phyloP scores from a whole-genome alignment of 2,329 filamentous ascomycete genomes.

The Colletotrichum sp. region DNA sequence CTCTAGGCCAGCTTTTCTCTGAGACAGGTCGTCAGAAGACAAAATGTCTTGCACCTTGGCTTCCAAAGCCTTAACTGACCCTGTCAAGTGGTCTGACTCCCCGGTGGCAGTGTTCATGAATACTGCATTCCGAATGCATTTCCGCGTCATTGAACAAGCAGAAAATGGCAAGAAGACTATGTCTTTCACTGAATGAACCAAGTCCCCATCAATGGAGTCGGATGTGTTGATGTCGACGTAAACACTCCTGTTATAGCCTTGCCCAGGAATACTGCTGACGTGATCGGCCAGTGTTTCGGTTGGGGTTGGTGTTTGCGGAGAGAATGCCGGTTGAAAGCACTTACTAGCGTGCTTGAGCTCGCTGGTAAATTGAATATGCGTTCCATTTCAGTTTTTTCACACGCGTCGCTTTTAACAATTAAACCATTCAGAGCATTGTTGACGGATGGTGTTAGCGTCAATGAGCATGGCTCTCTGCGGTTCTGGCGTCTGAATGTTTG shows the following conservation, averaged over 20 bases:
- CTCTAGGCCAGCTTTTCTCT: background rate
- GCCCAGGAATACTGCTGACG: background rate
- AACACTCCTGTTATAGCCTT: background rate
- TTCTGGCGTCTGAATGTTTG: background rate
- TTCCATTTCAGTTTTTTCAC: background rate
- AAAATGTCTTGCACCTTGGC: background rate
- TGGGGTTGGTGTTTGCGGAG: background rate
- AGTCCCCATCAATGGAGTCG: background rate
- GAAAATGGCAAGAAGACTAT: background rate
- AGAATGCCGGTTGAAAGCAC: background rate
- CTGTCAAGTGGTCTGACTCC: background rate
- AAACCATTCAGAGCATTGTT: background rate
- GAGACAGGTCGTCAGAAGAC: background rate
- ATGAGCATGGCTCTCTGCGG: background rate
- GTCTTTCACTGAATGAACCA: background rate
- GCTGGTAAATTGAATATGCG: background rate
- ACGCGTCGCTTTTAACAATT: background rate
- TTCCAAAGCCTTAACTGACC: background rate
- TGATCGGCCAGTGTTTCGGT: background rate
- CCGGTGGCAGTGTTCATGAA: background rate
- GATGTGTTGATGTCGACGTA: background rate
- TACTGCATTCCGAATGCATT: background rate
- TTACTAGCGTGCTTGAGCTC: background rate
- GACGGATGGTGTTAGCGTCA: background rate
- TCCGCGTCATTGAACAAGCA: background rate